Conservation (phyloP, 257 asterid genomes). For the Paulownia fortunei region DNA sequence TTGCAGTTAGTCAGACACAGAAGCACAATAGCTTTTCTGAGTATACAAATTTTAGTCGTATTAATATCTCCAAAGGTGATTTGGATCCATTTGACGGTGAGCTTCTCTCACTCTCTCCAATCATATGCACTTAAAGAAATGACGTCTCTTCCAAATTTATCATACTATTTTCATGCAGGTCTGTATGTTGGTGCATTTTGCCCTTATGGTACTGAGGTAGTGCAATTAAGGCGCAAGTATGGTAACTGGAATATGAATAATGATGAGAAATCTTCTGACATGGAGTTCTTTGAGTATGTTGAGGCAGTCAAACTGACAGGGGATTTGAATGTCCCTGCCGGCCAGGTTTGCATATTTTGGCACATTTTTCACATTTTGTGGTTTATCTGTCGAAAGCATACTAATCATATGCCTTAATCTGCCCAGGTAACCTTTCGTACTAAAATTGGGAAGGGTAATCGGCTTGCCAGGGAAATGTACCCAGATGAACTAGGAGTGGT, state of each 20-base stretch:
- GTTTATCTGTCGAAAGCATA: slow-evolving; percentile 10
- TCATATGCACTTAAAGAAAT: neutral
- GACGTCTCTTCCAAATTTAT: slow-evolving; percentile 5
- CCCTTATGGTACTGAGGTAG: slow-evolving; percentile 94
- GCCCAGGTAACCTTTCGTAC: slow-evolving; percentile 92
- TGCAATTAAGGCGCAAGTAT: slow-evolving; percentile 87
- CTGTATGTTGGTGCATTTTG: slow-evolving; percentile 98
- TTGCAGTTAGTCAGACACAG: slow-evolving; percentile 82
- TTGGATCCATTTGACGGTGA: slow-evolving; percentile 95
- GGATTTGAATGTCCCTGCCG: slow-evolving; percentile 96
- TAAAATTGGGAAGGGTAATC: slow-evolving; percentile 74
- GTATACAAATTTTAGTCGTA: slow-evolving; percentile 76
- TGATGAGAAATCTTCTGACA: slow-evolving; percentile 63
- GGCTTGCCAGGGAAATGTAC: slow-evolving; percentile 72
- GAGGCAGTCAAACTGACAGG: slow-evolving; percentile 98
- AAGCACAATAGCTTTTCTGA: slow-evolving; percentile 73
- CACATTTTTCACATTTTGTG: slow-evolving; percentile 9
- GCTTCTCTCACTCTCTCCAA: slow-evolving; percentile 26
- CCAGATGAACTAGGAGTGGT: slow-evolving; percentile 97
- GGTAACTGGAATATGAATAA: slow-evolving; percentile 79
- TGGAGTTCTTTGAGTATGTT: slow-evolving; percentile 94
- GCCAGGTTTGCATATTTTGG: slow-evolving; percentile 59
- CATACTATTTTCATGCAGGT: slow-evolving; percentile 52
- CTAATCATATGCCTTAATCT: slow-evolving; percentile 8
- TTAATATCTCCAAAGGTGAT: slow-evolving; percentile 68